Evolutionary conservation across 805 yeast species (phyloP), one percentile per base, ranked within the genome.

Genomic region (Millerozyma miso): DNA sequence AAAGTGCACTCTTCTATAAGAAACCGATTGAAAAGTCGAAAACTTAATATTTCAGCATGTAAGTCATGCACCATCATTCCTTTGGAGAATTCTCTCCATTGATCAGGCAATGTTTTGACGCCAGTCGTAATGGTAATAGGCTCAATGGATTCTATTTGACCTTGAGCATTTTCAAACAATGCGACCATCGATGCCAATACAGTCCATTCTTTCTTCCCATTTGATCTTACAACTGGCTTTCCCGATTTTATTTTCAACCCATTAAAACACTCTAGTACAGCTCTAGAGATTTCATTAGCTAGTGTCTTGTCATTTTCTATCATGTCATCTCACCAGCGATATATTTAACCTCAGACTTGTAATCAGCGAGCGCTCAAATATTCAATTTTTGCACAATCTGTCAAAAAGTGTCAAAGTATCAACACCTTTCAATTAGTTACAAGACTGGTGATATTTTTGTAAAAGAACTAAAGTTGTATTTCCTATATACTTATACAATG

Each of bases 21-120:
- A 40, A 67, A 74, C 50, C 76, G 60, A 52, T 90, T 90, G 56
- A 91, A 80, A 1, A 80, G 77, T 19, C 98, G 63, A 0, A 90
- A 44, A 0, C 85, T 77, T 13, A 93, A 62, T 1, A 89, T 76
- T 56, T 91, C 99, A 0, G 98, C 97, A 65, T 91, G 99, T 59
- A 82, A 69, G 60, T 91, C 98, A 55, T 91, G 98, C 0, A 91
- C 67, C 6, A 88, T 59, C 14, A 59, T 56, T 0, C 98, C 97
- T 0, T 66, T 43, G 2, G 77, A 65, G 38, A 65, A 63, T 3
- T 57, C 47, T 2, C 65, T 42, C 0, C 84, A 59, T 1, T 50
- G 57, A 51, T 83, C 78, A 1, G 97, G 90, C 15, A 76, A 53
- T 0, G 88, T 76, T 56, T 93, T 93, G 39, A 88, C 85, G 0